These are phyloP conservation scores for Fusarium brevicatenulatum DNA, from an alignment of 2,329 filamentous ascomycete species.

Conservation along the genomic window DNA sequence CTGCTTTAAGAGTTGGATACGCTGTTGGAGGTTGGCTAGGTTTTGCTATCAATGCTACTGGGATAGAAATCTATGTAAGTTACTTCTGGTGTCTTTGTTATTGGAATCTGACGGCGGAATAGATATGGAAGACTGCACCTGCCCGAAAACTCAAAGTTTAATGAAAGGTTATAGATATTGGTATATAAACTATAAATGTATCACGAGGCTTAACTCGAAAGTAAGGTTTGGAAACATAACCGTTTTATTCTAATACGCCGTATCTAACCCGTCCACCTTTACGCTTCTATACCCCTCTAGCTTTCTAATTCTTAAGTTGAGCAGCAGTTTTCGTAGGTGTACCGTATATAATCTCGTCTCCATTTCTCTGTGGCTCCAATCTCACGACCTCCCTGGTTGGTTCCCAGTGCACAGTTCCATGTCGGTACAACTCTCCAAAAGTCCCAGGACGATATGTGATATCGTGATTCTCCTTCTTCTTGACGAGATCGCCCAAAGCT, in stretches of 20 bases:
- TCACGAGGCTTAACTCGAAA: accelerated
- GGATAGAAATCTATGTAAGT: slow-evolving; percentile 17
- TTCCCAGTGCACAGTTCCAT: slow-evolving; percentile 50
- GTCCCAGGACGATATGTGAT: slow-evolving; percentile 47
- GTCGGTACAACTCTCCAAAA: slow-evolving; percentile 49
- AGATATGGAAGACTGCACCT: background rate
- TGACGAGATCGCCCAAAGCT: slow-evolving; percentile 48
- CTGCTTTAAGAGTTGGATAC: slow-evolving; percentile 2
- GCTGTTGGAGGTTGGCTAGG: slow-evolving; percentile 1
- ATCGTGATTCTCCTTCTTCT: slow-evolving; percentile 41
- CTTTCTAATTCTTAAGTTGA: background rate
- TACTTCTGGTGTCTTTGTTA: background rate
- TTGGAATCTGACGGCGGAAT: background rate
- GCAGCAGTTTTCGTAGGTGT: slow-evolving; percentile 16
- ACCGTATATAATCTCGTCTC: slow-evolving; percentile 33
- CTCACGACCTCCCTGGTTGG: slow-evolving; percentile 42
- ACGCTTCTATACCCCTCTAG: accelerated
- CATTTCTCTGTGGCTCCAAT: slow-evolving; percentile 34
- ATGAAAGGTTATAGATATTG: accelerated
- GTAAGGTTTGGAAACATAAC: background rate
- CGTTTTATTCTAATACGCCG: background rate
- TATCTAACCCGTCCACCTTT: accelerated
- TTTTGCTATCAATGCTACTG: background rate
- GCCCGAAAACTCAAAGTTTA: background rate
- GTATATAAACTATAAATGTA: no score